These are phyloP conservation scores for Coemansia sp. DNA, from an alignment of 192 early-diverging fungal species.

Conservation along the genomic window DNA sequence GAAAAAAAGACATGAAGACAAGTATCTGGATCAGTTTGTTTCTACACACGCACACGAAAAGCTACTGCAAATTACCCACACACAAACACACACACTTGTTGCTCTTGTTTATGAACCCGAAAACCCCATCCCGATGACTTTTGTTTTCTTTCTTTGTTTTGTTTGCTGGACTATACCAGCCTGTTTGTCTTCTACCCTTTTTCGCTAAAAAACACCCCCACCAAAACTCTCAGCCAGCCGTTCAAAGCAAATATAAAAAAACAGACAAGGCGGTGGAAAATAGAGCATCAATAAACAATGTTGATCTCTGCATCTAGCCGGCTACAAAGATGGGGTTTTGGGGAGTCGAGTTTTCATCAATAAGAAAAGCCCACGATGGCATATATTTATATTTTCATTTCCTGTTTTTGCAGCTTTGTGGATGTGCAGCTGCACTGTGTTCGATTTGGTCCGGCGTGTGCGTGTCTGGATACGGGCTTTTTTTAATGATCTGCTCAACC, in stretches of 20 bases:
- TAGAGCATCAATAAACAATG: neutral
- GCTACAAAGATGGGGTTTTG: neutral
- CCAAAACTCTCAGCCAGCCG: too few species aligned
- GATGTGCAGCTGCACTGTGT: neutral
- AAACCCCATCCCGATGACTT: too few species aligned
- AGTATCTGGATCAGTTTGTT: neutral
- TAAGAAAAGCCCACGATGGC: neutral
- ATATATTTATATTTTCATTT: neutral
- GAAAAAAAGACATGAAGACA: neutral
- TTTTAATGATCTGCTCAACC: too few species aligned
- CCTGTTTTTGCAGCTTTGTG: too few species aligned
- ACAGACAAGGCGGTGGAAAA: too few species aligned
- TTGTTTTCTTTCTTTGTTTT: neutral
- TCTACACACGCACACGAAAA: neutral
- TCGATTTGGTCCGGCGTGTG: neutral
- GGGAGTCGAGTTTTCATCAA: neutral
- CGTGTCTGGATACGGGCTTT: too few species aligned
- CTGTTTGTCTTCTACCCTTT: neutral
- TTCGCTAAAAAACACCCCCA: too few species aligned
- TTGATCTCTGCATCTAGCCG: conserved; percentile 5
- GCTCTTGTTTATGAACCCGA: neutral
- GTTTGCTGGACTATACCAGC: neutral
- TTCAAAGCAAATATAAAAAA: too few species aligned
- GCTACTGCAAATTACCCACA: neutral
- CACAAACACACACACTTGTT: neutral